A percentile compares a stretch with the other conserved stretches of the same genome.
These are phyloP conservation scores for Ophiostoma himal-ulmi DNA, from an alignment of 2,329 filamentous ascomycete genomes.

Conservation along the genomic window DNA sequence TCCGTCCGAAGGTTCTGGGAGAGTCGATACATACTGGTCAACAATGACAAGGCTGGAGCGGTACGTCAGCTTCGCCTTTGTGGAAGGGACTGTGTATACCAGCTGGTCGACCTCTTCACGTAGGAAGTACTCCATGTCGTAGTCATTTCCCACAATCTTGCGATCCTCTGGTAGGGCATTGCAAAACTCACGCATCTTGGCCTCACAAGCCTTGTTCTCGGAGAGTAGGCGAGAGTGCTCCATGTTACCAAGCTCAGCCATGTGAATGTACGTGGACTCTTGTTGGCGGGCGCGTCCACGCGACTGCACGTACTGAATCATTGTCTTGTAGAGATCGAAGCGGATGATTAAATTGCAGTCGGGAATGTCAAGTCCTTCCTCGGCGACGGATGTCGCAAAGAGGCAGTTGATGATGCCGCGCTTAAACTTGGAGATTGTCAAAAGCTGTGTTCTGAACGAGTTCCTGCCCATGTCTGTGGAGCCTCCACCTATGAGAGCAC, in stretches of 20 bases:
- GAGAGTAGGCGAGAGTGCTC: slow-evolving; percentile 52
- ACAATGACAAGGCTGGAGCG: slow-evolving; percentile 66
- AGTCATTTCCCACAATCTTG: slow-evolving; percentile 55
- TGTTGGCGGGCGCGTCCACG: slow-evolving; percentile 74
- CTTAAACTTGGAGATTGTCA: slow-evolving; percentile 62
- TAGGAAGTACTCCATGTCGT: slow-evolving; percentile 51
- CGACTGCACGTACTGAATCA: slow-evolving; percentile 94
- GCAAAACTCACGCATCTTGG: slow-evolving; percentile 69
- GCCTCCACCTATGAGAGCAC: slow-evolving; percentile 36
- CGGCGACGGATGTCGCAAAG: slow-evolving; percentile 60
- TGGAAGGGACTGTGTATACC: slow-evolving; percentile 55
- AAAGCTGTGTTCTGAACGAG: slow-evolving; percentile 57
- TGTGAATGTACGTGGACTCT: slow-evolving; percentile 75
- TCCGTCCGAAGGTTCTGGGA: slow-evolving; percentile 46
- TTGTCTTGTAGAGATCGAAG: slow-evolving; percentile 81
- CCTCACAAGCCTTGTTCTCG: slow-evolving; percentile 56
- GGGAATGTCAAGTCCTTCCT: slow-evolving; percentile 63
- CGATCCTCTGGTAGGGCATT: slow-evolving; percentile 67
- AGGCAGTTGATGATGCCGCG: slow-evolving; percentile 56
- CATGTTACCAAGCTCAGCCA: slow-evolving; percentile 68
- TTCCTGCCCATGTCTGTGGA: slow-evolving; percentile 23
- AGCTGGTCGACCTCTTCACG: slow-evolving; percentile 45
- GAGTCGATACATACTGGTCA: slow-evolving; percentile 64
- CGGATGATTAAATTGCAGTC: slow-evolving; percentile 63
- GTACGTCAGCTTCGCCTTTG: slow-evolving; percentile 75